Evolutionary conservation across 208 protist genomes (phyloP), one percentile per base, ranked within the genome.

Genomic region (Leishmania amazonensis): DNA sequence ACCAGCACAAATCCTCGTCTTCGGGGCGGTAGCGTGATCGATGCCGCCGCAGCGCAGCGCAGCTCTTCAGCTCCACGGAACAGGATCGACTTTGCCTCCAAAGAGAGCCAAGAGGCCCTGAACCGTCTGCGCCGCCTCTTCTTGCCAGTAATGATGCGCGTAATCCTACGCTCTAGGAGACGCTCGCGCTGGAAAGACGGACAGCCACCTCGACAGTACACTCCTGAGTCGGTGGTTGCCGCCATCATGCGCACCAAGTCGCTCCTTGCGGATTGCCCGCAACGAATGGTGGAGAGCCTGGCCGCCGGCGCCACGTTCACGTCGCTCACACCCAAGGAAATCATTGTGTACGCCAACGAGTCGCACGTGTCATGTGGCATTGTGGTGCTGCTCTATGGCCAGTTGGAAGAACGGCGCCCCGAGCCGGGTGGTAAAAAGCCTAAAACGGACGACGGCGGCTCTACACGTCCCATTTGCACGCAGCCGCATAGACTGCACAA

Each of bases 311-410:
- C 85, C 8, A 68, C 74, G n/a, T 95, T 91, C 60, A 79, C 84
- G 67, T 96, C 88, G 72, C 73, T 91, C 53, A 75, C 87, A 57
- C 88, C 89, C 0, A 81, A 74, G 21, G 94, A 97, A 71, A 85
- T 89, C 3, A 81, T 96, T 71, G 90, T 96, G n/a, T 95, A 97
- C 84, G 70, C 81, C n/a, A 81, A 89, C 60, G 94, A 97, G 85
- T 90, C 89, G 31, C 91, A 96, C 86, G 70, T 96, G 38, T 96
- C 93, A 53, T 88, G 79, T 70, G 94, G 94, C 13, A 81, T 97
- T 54, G 87, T 97, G 15, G 90, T 97, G 72, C 76, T 97, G 68
- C 89, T 97, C 47, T 78, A 95, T 82, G 94, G 94, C 13, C 86
- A 94, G 76, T n/a, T 95, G n/a, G 82, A 81, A 40, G 91, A 95